Evolutionary conservation across 1,139 yeast species (phyloP).

Genomic region (Sugiyamaella xylanicola): DNA sequence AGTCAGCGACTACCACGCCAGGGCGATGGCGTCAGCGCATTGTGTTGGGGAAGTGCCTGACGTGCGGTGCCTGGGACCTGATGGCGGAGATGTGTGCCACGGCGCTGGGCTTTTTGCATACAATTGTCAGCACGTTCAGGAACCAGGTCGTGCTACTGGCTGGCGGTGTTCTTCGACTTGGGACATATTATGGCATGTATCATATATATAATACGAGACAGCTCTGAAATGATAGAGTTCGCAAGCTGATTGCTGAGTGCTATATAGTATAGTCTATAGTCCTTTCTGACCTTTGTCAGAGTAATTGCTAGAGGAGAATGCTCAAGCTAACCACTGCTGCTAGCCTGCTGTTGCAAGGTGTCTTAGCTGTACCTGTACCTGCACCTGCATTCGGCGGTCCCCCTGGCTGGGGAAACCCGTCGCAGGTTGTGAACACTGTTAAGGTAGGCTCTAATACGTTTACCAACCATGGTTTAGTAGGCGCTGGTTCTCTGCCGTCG

Average conservation of each 20-base stretch:
- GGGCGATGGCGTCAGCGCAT: not conserved
- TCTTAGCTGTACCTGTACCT: conserved; percentile 9
- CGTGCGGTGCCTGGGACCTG: not conserved
- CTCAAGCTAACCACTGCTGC: not conserved
- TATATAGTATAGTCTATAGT: no score
- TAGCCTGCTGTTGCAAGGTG: not conserved
- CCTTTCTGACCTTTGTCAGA: no score
- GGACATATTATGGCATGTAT: no score
- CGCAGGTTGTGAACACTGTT: conserved; percentile 1
- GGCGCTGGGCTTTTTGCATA: conserved; percentile 1
- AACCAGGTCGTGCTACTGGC: not conserved
- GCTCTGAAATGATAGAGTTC: no score
- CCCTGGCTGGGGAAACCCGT: not conserved
- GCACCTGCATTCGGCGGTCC: conserved; percentile 3
- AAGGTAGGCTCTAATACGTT: conserved; percentile 19
- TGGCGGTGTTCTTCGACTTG: no score
- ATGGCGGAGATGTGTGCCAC: not conserved
- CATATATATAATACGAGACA: no score
- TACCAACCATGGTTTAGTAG: conserved; percentile 27
- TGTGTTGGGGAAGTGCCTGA: not conserved
- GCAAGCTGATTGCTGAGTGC: no score
- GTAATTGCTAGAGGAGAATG: not conserved
- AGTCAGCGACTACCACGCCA: not conserved
- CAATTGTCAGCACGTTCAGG: not conserved
- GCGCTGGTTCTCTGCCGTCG: conserved; percentile 27